Base-by-base conservation (phyloP, 495 filamentous ascomycete species). In the Clohesyomyces aquaticus region DNA sequence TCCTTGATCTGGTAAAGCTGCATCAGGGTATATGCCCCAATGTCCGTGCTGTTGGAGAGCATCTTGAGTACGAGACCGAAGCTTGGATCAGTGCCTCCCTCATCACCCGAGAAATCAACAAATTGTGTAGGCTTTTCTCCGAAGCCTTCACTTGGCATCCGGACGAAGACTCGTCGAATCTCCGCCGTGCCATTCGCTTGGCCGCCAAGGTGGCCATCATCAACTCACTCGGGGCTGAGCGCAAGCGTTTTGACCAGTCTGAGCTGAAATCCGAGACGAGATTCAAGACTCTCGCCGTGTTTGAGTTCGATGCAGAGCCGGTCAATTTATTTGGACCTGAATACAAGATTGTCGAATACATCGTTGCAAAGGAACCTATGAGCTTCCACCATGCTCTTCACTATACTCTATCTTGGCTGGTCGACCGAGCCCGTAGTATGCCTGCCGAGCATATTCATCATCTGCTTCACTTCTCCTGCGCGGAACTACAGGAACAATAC, bases 321-420 rank as follows among this genome's bases (percentile, higher is more conserved):
- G 77, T 74, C n/a, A 59, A 57, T 38, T 50, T 53, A 18, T 23
- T 26, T 12, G 55, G 52, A 3, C 23, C 45, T 1, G 25, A 25
- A 11, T 81, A 87, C 61, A 82, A 84, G 16, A 87, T 98, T 0
- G 88, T 97, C 25, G 88, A 88, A 62, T 97, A 94, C 73, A 82
- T 88, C 6, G 91, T 98, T 4, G 92, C 94, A 60, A 85, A 85
- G 63, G 87, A 94, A 66, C 87, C 89, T 0, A 94, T 98, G 74
- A 98, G 95, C 75, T 98, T 99, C 80, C 95, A 99, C 70, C 94
- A 99, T 74, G 91, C 91, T 8, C 80, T 99, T 32, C 94, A 99
- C 73, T 98, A 98, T 73, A 95, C 90, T 0, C 77, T 97, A n/a
- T 98, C 95, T 1, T 99, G 94, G 94, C 78, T 99, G 32, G 85